A percentile compares a stretch with the other conserved stretches of the same genome.
These are phyloP conservation scores for Ormosia semicastrata DNA, from an alignment of 306 rosid genomes.

Conservation along the genomic window DNA sequence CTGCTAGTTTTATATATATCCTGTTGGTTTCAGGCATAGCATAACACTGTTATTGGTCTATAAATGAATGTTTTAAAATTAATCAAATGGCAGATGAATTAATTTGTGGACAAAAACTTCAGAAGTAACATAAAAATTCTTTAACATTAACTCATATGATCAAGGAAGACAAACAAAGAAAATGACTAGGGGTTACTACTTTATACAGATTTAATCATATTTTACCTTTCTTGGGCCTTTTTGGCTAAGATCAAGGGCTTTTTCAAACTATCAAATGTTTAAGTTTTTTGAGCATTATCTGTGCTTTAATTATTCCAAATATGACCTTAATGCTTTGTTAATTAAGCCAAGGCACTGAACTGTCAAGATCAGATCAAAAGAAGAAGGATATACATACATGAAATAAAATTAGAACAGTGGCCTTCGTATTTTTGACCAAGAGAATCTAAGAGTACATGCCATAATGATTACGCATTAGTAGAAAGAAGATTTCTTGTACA, in stretches of 20 bases:
- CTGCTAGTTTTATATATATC: conserved; percentile 1
- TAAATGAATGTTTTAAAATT: not conserved
- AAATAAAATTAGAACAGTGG: not conserved
- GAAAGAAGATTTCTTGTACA: conserved; percentile 15
- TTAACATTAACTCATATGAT: not conserved
- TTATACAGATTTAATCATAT: not conserved
- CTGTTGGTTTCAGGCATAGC: not conserved
- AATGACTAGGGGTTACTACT: not conserved
- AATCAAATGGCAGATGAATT: not conserved
- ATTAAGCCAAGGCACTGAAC: conserved; percentile 7
- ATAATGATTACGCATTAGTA: not conserved
- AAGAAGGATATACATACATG: not conserved
- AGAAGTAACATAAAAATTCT: not conserved
- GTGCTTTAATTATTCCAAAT: not conserved
- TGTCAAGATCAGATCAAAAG: not conserved
- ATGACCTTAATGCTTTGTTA: not conserved
- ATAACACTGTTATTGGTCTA: not conserved
- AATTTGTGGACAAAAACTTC: not conserved
- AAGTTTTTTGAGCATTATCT: not conserved
- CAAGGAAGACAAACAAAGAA: not conserved
- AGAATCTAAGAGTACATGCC: not conserved
- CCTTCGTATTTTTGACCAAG: not conserved
- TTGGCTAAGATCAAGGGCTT: not conserved
- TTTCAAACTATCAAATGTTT: not conserved
- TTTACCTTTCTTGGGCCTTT: not conserved